phyloP scores from a whole-genome alignment of 768 basidiomycete genomes.

The Kwoniella bestiolae region DNA sequence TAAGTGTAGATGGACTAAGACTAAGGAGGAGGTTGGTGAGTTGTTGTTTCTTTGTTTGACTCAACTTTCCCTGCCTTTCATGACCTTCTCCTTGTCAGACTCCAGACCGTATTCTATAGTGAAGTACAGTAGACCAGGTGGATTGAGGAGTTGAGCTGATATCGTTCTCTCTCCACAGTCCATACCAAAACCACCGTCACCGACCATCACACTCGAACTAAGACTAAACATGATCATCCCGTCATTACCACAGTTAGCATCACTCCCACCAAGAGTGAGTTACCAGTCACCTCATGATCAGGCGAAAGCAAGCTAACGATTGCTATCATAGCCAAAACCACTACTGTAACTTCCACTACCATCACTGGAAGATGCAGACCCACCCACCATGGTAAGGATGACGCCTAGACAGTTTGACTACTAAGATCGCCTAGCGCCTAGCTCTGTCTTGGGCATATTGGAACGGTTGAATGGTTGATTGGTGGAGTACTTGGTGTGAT shows the following conservation, averaged over 20 bases:
- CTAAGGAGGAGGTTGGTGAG: slow-evolving; percentile 24
- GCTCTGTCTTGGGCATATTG: neutral
- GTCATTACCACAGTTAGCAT: slow-evolving; percentile 9
- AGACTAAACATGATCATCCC: slow-evolving; percentile 6
- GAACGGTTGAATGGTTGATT: neutral
- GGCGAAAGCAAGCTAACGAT: too few relatives aligned
- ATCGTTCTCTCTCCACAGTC: slow-evolving; percentile 2
- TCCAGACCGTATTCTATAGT: too few relatives aligned
- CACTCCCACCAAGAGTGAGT: slow-evolving; percentile 16
- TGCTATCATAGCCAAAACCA: slow-evolving; percentile 7
- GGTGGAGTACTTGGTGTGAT: neutral
- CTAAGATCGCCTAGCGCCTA: too few relatives aligned
- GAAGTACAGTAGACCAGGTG: too few relatives aligned
- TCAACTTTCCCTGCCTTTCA: neutral
- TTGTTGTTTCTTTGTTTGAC: neutral
- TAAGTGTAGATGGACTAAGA: slow-evolving; percentile 24
- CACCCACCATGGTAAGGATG: neutral
- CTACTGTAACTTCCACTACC: slow-evolving; percentile 16
- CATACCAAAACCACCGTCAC: slow-evolving; percentile 9
- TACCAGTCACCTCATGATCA: too few relatives aligned
- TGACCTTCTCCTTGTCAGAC: neutral
- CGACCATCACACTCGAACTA: slow-evolving; percentile 5
- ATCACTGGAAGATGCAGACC: slow-evolving; percentile 14
- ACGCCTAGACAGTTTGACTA: neutral
- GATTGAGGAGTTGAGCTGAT: too few relatives aligned